Percentiles rank a stretch among this genome's conserved stretches.
phyloP scores from a whole-genome alignment of 164 flowering plant species.

The Paratinospora sagittata region DNA sequence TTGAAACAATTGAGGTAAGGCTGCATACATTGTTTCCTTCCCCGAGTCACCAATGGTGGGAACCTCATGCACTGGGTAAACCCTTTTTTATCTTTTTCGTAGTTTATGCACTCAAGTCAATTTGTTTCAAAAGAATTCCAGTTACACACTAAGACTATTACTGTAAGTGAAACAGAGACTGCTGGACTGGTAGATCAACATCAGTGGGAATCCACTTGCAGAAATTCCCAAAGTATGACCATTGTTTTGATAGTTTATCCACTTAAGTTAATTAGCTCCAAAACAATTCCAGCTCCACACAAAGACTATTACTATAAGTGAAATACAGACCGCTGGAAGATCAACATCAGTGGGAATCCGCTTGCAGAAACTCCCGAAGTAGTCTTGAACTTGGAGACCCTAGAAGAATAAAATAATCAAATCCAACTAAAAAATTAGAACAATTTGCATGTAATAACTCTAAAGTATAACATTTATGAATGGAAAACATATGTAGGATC shows the following conservation, averaged over 20 bases:
- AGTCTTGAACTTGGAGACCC: slow-evolving; percentile 99
- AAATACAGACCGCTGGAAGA: slow-evolving; percentile 76
- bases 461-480: neutral
- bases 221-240: neutral
- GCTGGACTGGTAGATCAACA: too few relatives aligned
- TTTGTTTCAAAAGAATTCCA: too few relatives aligned
- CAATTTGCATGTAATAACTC: neutral
- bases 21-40: too few relatives aligned
- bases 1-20: too few relatives aligned
- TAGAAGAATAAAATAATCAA: slow-evolving; percentile 18
- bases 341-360: slow-evolving; percentile 98
- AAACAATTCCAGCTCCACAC: neutral
- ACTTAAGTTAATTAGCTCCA: neutral
- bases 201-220: too few relatives aligned
- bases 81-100: too few relatives aligned
- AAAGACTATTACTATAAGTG: neutral
- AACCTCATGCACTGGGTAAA: too few relatives aligned
- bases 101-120: too few relatives aligned
- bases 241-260: neutral
- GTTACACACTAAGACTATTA: too few relatives aligned
- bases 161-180: too few relatives aligned
- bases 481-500: neutral
- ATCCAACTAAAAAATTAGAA: neutral
- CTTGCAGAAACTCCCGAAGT: slow-evolving; percentile 91
- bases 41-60: too few relatives aligned